A percentile compares a stretch with the other conserved stretches of the same genome.
These are phyloP conservation scores for Nemania sp. DNA, from an alignment of 2,329 filamentous ascomycete species.

Conservation along the genomic window DNA sequence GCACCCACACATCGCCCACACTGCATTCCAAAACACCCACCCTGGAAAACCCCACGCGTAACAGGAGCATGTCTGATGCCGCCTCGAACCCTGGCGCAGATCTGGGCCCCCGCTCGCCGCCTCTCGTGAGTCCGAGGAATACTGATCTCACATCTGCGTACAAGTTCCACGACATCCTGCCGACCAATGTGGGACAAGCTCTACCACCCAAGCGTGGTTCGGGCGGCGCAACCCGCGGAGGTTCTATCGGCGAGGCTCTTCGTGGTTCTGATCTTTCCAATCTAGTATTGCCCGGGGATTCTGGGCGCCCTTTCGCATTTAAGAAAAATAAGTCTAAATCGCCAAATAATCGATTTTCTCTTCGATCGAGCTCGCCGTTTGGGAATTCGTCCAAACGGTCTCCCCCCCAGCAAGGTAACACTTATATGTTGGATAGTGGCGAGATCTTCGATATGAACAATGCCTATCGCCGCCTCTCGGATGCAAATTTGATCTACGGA, in stretches of 20 bases:
- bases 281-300: constrained; percentile 53
- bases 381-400: constrained; percentile 42
- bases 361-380: constrained; percentile 53
- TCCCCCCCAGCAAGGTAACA: constrained; percentile 40
- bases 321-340: constrained; percentile 56
- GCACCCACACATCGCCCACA: constrained; percentile 52
- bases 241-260: constrained; percentile 58
- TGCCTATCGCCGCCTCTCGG: constrained; percentile 71
- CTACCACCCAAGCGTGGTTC: constrained; percentile 47
- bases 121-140: constrained; percentile 26
- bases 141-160: constrained; percentile 57
- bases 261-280: constrained; percentile 54
- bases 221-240: constrained; percentile 37
- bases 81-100: constrained; percentile 49
- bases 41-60: constrained; percentile 41
- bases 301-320: constrained; percentile 46
- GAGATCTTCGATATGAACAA: constrained; percentile 67
- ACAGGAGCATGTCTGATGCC: constrained; percentile 61
- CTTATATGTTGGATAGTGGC: constrained; percentile 61
- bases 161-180: constrained; percentile 63
- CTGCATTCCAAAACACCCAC: constrained; percentile 43
- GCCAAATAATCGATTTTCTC: constrained; percentile 53
- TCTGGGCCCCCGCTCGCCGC: constrained; percentile 48
- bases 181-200: constrained; percentile 52
- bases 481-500: constrained; percentile 68